Percentiles rank a stretch among this genome's conserved stretches.
phyloP scores from a whole-genome alignment of 768 basidiomycete genomes.

The Coprinellus micaceus region DNA sequence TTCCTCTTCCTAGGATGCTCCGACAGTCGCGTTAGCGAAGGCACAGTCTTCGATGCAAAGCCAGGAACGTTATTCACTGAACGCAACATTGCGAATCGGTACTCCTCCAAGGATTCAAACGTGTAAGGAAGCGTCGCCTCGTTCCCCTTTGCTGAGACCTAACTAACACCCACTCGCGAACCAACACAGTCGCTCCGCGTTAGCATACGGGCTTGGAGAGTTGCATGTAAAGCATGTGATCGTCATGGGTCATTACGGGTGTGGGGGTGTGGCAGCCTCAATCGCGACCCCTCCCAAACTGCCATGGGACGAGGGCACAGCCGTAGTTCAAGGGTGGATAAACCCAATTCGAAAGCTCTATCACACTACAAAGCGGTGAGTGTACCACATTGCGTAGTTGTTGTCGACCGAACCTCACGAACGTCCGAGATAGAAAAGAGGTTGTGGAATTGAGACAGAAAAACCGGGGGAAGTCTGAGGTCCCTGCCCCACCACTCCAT shows the following conservation, averaged over 20 bases:
- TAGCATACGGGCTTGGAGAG: no score
- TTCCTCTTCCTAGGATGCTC: conserved; percentile 14
- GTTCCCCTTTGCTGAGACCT: no score
- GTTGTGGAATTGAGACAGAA: no score
- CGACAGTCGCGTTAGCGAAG: conserved; percentile 10
- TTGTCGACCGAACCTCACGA: no score
- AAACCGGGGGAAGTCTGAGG: no score
- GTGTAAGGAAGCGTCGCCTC: no score
- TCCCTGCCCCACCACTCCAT: no score
- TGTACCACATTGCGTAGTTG: conserved; percentile 13
- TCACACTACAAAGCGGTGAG: conserved; percentile 24
- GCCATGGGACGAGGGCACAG: conserved; percentile 23
- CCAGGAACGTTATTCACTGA: conserved; percentile 36
- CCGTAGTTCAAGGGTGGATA: conserved; percentile 37
- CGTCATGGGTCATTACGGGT: no score
- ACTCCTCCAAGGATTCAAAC: conserved; percentile 30
- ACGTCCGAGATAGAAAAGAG: no score
- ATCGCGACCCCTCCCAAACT: conserved; percentile 24
- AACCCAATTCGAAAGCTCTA: conserved; percentile 34
- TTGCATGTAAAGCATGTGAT: no score
- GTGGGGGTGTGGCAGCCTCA: conserved; percentile 38
- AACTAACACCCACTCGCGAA: no score
- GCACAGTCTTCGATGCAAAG: conserved; percentile 13
- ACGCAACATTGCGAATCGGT: conserved; percentile 40
- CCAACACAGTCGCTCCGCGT: no score